These are phyloP conservation scores for Fusarium newnesense DNA, from an alignment of 2,329 filamentous ascomycete genomes.

Conservation along the genomic window DNA sequence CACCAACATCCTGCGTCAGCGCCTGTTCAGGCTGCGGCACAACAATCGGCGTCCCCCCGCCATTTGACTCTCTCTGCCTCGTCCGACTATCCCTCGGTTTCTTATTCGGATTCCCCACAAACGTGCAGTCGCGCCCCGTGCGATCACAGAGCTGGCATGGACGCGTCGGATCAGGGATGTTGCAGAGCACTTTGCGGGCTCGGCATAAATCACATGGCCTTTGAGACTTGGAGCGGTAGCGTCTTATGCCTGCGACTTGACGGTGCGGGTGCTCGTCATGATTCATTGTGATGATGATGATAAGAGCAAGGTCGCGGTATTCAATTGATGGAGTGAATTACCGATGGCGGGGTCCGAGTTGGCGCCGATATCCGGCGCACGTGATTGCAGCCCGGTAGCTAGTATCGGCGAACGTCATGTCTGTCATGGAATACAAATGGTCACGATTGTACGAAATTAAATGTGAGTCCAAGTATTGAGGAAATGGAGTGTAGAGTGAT, in stretches of 20 bases:
- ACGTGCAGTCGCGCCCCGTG: constrained; percentile 39
- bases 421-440: not conserved
- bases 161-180: constrained; percentile 40
- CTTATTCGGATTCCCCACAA: constrained; percentile 36
- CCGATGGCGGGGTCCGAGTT: not conserved
- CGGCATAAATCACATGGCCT: not conserved
- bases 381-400: not conserved
- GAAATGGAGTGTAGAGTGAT: accelerated
- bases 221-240: constrained; percentile 3
- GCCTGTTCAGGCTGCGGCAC: not conserved
- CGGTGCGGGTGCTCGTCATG: not conserved
- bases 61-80: accelerated
- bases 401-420: not conserved
- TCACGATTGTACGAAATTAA: accelerated
- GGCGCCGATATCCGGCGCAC: not conserved
- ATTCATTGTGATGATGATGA: not conserved
- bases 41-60: not conserved
- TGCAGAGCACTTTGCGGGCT: constrained; percentile 41
- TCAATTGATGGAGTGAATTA: not conserved
- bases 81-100: not conserved
- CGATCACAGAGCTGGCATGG: constrained; percentile 42
- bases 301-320: not conserved
- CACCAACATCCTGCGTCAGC: not conserved
- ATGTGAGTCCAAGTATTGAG: accelerated
- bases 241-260: constrained; percentile 1